Base-by-base conservation (phyloP, 1,284 basidiomycete genomes). In the Pseudozyma tsukubaensis region DNA sequence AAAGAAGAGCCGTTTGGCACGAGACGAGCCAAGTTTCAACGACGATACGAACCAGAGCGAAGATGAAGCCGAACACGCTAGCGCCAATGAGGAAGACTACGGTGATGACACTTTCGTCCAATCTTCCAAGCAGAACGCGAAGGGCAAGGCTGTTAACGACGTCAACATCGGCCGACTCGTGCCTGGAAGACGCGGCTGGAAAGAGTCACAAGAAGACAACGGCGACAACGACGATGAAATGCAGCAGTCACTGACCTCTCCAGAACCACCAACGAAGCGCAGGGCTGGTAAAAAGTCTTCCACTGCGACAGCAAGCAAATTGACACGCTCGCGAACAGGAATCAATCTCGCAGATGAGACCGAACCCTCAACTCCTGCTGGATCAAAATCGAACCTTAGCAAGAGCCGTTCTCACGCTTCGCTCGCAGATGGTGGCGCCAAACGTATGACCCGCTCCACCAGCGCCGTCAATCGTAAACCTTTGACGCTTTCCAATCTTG, bases 41-140 rank as follows among this genome's bases (percentile, higher is more conserved):
- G 12, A 35, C 10, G 50, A 61, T 24, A 49, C 51, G n/a, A 47
- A 50, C 35, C 32, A 54, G 16, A 58, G 60, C 39, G 67, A 66
- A 4, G 59, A 45, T 8, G 66, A 58, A 1, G 19, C 29, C 6
- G 56, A 65, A 10, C 51, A 49, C 12, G 59, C 39, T 4, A 32
- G 19, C 16, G 43, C 18, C 11, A 44, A 56, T 4, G 59, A 45
- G 11, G 53, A 61, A 37, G 69, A 50, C 4, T 39, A 24, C 13
- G 65, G 58, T 6, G 71, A 74, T 18, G 72, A 71, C 1, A 77
- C 75, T 12, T 69, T 75, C 37, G 65, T 68, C 14, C 68, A 62
- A 40, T 48, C 53, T 35, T 14, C 13, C 7, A 32, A 16, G 13
- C 24, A 47, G 45, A 14, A 21, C 10, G 37, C 18, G 9, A 51